phyloP scores from a whole-genome alignment of 2,329 filamentous ascomycete species.

The Aspergillus novoparasiticus region DNA sequence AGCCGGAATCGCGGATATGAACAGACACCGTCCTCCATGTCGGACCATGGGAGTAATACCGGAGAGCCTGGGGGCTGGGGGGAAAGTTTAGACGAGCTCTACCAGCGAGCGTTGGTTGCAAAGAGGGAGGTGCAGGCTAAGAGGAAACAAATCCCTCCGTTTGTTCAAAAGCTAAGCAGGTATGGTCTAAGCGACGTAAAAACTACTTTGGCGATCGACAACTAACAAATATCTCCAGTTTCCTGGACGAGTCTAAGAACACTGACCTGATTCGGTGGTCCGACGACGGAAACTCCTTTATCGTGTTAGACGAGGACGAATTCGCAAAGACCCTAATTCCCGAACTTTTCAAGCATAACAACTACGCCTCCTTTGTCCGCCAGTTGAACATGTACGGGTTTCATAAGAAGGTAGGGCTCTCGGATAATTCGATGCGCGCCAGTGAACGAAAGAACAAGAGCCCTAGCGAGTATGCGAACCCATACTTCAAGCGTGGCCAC shows the following conservation, averaged over 20 bases:
- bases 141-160: constrained; percentile 93
- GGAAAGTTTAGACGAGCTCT: constrained; percentile 75
- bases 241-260: constrained; percentile 89
- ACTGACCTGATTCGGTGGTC: constrained; percentile 97
- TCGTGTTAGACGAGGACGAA: constrained; percentile 93
- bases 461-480: constrained; percentile 96
- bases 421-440: constrained; percentile 96
- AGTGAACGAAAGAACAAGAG: constrained; percentile 97
- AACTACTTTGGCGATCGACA: neutral
- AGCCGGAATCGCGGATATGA: constrained; percentile 43
- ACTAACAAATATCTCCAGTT: constrained; percentile 58
- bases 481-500: constrained; percentile 90
- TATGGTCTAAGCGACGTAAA: constrained; percentile 47
- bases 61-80: constrained; percentile 46
- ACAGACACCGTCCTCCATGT: constrained; percentile 32
- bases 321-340: constrained; percentile 74
- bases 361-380: constrained; percentile 75
- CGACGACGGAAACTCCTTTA: constrained; percentile 92
- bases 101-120: constrained; percentile 75
- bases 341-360: constrained; percentile 78
- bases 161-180: constrained; percentile 98
- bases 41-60: constrained; percentile 29
- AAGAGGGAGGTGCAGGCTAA: constrained; percentile 88
- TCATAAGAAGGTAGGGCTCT: constrained; percentile 77
- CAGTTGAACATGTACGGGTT: constrained; percentile 70